Percentiles rank a stretch among this genome's conserved stretches.
These are phyloP conservation scores for Chlorencoelia australis DNA, from an alignment of 2,329 filamentous ascomycete species.

Conservation along the genomic window DNA sequence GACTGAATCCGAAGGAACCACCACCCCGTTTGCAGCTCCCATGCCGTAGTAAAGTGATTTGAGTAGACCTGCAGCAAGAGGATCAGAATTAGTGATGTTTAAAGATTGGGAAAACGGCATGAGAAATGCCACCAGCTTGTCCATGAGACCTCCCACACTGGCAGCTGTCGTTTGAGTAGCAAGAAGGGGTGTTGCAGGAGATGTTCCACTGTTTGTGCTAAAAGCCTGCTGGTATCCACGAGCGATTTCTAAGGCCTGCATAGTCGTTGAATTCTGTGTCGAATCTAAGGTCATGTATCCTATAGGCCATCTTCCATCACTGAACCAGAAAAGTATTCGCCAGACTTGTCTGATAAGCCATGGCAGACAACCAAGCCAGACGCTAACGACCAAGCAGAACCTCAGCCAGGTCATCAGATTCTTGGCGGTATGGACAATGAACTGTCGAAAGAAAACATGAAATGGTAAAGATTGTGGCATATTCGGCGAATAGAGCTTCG, in stretches of 20 bases:
- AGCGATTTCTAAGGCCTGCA: conserved; percentile 16
- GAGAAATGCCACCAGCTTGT: conserved; percentile 27
- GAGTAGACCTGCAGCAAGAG: conserved; percentile 19
- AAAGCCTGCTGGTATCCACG: conserved; percentile 19
- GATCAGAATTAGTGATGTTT: conserved; percentile 21
- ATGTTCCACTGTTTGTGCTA: conserved; percentile 22
- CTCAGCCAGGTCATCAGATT: conserved; percentile 71
- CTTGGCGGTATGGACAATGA: conserved; percentile 60
- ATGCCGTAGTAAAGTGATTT: conserved; percentile 22
- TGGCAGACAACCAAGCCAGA: conserved; percentile 84
- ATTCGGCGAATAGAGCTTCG: conserved; percentile 87
- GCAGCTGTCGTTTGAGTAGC: conserved; percentile 30
- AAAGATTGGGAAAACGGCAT: conserved; percentile 19
- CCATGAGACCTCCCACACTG: conserved; percentile 28
- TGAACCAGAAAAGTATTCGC: conserved; percentile 81
- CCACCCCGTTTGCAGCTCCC: conserved; percentile 10
- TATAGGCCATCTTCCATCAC: conserved; percentile 26
- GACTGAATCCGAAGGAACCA: conserved; percentile 7
- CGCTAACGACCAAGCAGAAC: conserved; percentile 64
- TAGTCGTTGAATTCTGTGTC: conserved; percentile 11
- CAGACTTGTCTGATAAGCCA: conserved; percentile 87
- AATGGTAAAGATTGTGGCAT: conserved; percentile 82
- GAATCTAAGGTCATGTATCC: conserved; percentile 1
- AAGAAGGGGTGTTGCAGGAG: conserved; percentile 22
- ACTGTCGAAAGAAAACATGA: conserved; percentile 70